These are phyloP conservation scores for Leccinum aurantiacum DNA, from an alignment of 768 basidiomycete species.

Conservation along the genomic window DNA sequence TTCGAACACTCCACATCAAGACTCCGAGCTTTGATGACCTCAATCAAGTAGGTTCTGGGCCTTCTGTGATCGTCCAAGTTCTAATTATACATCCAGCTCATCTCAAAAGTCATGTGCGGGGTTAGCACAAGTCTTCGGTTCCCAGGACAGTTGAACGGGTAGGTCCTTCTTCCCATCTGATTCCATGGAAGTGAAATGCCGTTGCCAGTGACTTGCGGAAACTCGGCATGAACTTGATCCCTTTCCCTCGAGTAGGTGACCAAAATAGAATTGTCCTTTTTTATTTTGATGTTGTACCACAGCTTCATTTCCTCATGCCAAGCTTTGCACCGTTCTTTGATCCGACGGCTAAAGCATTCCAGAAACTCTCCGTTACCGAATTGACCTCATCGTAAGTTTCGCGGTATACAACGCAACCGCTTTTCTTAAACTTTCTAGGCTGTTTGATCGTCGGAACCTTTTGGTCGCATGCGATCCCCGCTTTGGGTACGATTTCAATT, in stretches of 20 bases:
- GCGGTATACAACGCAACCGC: not conserved
- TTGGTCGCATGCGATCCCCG: slow-evolving; percentile 83
- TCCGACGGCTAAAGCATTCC: slow-evolving; percentile 58
- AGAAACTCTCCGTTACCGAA: slow-evolving; percentile 61
- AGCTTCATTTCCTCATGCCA: slow-evolving; percentile 96
- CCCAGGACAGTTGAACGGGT: slow-evolving; percentile 94
- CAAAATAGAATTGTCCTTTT: not conserved
- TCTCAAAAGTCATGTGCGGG: slow-evolving; percentile 92
- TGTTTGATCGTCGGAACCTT: slow-evolving; percentile 79
- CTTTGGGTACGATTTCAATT: slow-evolving; percentile 49
- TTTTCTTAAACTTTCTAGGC: slow-evolving; percentile 36
- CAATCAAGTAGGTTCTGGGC: slow-evolving; percentile 52
- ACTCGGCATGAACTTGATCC: slow-evolving; percentile 90
- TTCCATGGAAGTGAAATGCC: slow-evolving; percentile 6
- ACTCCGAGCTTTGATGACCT: slow-evolving; percentile 64
- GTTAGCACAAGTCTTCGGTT: slow-evolving; percentile 90
- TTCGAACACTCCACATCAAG: slow-evolving; percentile 62
- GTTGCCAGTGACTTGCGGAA: slow-evolving; percentile 74
- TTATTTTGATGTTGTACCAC: slow-evolving; percentile 14
- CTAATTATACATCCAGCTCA: slow-evolving; percentile 43
- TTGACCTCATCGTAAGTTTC: slow-evolving; percentile 67
- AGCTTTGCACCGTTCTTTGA: slow-evolving; percentile 91
- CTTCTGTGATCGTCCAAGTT: not conserved
- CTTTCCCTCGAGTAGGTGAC: slow-evolving; percentile 83
- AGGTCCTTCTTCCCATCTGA: slow-evolving; percentile 17